Evolutionary conservation across 805 yeast genomes (phyloP).

Genomic region (Cyberlindnera mrakii): DNA sequence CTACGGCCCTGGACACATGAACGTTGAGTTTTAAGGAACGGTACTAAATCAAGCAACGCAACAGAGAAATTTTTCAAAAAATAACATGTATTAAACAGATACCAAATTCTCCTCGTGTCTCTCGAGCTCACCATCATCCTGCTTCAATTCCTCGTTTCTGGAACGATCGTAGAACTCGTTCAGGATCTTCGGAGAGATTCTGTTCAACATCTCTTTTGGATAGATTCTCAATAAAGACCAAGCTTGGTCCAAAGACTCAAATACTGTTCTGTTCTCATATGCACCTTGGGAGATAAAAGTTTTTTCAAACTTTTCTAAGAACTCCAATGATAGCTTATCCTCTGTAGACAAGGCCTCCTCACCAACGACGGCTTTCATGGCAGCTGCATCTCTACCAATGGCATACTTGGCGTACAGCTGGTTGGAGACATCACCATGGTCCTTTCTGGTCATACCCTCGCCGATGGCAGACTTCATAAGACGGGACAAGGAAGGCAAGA

Average conservation of each 20-base stretch:
- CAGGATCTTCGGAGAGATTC: slow-evolving; percentile 96
- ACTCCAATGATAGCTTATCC: slow-evolving; percentile 95
- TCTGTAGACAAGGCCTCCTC: slow-evolving; percentile 98
- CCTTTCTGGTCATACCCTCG: slow-evolving; percentile 99
- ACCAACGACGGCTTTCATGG: slow-evolving; percentile 99
- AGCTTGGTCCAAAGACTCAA: slow-evolving; percentile 95
- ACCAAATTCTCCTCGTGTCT: slow-evolving; percentile 30
- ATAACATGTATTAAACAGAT: slow-evolving; percentile 25
- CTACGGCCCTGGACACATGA: not conserved
- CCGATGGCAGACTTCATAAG: slow-evolving; percentile 99
- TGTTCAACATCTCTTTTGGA: slow-evolving; percentile 97
- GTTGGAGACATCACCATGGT: slow-evolving; percentile 98
- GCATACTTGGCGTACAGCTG: slow-evolving; percentile 99
- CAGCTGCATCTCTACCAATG: slow-evolving; percentile 99
- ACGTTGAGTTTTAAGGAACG: not conserved
- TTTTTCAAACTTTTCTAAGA: slow-evolving; percentile 95
- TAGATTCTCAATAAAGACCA: slow-evolving; percentile 97
- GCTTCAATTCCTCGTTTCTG: slow-evolving; percentile 58
- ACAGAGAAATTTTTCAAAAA: not conserved
- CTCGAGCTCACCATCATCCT: slow-evolving; percentile 32
- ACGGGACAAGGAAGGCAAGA: slow-evolving; percentile 94
- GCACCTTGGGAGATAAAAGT: slow-evolving; percentile 95
- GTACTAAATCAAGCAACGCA: not conserved
- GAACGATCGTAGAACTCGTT: slow-evolving; percentile 89
- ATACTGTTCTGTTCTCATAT: slow-evolving; percentile 89